Percentiles rank a stretch among this genome's conserved stretches.
Conservation (phyloP, 345 rosid species). For the Jatropha curcas region DNA sequence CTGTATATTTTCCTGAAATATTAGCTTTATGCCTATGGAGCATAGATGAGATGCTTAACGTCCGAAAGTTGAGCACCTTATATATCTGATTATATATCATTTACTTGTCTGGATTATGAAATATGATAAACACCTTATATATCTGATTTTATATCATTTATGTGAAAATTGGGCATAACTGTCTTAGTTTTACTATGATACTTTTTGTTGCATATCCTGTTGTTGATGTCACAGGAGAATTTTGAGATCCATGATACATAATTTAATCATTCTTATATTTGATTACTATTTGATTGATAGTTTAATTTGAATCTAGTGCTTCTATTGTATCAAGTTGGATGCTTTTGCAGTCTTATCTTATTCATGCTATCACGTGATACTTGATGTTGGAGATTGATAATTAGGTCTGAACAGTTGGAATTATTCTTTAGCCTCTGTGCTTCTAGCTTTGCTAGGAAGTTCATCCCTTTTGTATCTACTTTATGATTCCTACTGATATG, state of each 20-base stretch:
- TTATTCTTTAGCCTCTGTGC: background rate
- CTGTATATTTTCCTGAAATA: background rate
- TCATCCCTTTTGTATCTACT: background rate
- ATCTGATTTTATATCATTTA: background rate
- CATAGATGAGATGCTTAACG: background rate
- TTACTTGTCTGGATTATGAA: background rate
- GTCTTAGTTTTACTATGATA: background rate
- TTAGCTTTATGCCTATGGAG: constrained; percentile 4
- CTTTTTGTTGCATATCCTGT: background rate
- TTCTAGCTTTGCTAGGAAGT: background rate
- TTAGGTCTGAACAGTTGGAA: background rate
- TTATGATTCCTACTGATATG: background rate
- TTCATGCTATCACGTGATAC: background rate
- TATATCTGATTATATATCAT: background rate
- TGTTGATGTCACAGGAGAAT: background rate
- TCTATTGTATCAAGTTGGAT: background rate
- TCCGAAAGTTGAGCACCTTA: background rate
- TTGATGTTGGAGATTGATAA: background rate
- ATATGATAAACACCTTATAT: background rate
- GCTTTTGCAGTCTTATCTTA: background rate
- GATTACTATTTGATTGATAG: background rate
- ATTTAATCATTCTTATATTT: background rate
- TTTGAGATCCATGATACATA: background rate
- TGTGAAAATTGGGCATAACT: background rate
- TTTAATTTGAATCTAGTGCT: background rate